Evolutionary conservation across 2,329 filamentous ascomycete species (phyloP), one percentile per base, ranked within the genome.

Genomic region (Davidsoniella neocaledoniae): DNA sequence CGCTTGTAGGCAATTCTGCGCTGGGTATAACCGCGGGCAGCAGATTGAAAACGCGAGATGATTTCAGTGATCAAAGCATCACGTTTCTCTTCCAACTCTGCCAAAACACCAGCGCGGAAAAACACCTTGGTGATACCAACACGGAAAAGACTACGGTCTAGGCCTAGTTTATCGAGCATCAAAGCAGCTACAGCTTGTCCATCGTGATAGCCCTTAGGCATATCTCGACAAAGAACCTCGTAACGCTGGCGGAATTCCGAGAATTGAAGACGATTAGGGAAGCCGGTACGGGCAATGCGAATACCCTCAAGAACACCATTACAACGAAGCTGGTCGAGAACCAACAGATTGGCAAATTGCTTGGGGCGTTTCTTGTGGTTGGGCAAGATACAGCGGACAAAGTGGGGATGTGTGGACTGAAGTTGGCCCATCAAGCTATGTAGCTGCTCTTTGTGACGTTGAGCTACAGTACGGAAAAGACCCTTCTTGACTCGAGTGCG

Each of bases 241-340:
- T 98, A 98, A 55, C 91, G 81, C 59, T 93, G 86, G 49, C 91
- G 79, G 66, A 98, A 98, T 61, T 98, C 93, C 2, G 84, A 76
- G 62, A 98, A 98, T 0, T 85, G 76, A 29, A 98, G 72, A 57
- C 91, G 76, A 61, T 98, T 98, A 46, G 91, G 91, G 62, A 98
- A 98, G 21, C 91, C 91, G 4, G 93, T 98, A 43, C 91, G 79
- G 21, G 91, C 91, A 63, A 98, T 98, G 54, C 91, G 79, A 60
- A 98, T 98, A 54, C 91, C 91, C 66, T 98, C 91, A n/a, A 98
- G 72, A 2, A 98, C 91, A 83, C 91, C 91, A 62, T 98, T 98
- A 67, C 91, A 98, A 48, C 91, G 80, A n/a, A 98, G 70, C 63
- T 98, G 93, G 59, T 98, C 91, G 5, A 98, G 73, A 1, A 98